Evolutionary conservation across 176 grass and related monocot species (phyloP), one percentile per base, ranked within the genome.

Genomic region (Miscanthus lutarioriparius): DNA sequence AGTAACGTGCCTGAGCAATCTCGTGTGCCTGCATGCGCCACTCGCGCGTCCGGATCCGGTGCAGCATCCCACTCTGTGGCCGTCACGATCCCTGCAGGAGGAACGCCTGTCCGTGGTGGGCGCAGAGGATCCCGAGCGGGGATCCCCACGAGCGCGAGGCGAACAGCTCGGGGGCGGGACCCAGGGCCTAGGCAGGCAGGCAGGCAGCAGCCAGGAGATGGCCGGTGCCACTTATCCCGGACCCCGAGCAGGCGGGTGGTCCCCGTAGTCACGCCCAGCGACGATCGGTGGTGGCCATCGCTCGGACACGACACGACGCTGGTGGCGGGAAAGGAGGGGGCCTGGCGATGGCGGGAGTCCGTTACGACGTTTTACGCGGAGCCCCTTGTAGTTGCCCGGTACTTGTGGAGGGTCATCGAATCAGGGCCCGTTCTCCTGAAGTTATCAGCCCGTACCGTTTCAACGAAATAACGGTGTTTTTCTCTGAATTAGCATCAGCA

Each of bases 211-310:
- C 27, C 13, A 28, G 41, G 4, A 4, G 67, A 17, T 19, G 48
- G 80, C 33, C 75, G 67, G 81, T n/a, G 67, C 80, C 75, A 33
- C 86, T 79, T 35, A 77, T 78, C 66, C 15, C 56, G 74, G 51
- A 15, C 36, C 36, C 36, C 36, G 13, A 47, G 44, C 44, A 14
- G 44, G 13, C 44, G 44, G 13, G 44, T 4, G 47, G 47, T 49
- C 43, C 47, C 47, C 47, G 15, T 41, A 41, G 8, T 41, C 40
- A 9, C 41, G 10, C 41, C 14, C 14, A 15, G 13, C 69, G 59
- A 30, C 44, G 35, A 19, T 23, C 48, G 36, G 37, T 67, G 2
- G 4, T 17, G 14, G 27, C 70, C 48, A 44, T 27, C 3, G 2
- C n/a, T n/a, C n/a, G n/a, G n/a, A n/a, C n/a, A n/a, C n/a, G 41